Conservation (phyloP, 1,284 basidiomycete species). For the Bondarzewia mesenterica region DNA sequence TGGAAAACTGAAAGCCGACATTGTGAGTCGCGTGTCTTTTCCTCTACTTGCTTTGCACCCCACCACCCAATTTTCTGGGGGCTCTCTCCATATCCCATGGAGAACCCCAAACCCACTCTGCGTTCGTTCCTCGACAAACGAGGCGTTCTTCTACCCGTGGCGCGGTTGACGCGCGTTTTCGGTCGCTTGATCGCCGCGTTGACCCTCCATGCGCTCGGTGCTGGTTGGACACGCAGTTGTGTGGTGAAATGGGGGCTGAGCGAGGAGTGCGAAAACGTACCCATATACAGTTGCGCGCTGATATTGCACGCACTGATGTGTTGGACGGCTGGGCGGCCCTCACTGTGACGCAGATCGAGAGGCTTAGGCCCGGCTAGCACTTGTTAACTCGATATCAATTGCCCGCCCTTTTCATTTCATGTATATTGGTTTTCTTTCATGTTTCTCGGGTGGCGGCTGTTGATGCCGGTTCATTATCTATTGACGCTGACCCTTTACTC, state of each 20-base stretch:
- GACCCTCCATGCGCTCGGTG: constrained; percentile 56
- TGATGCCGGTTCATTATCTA: constrained; percentile 27
- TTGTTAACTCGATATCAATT: constrained; percentile 45
- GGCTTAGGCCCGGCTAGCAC: constrained; percentile 47
- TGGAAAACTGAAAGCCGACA: constrained; percentile 94
- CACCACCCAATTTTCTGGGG: constrained; percentile 90
- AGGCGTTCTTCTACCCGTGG: constrained; percentile 71
- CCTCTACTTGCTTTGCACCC: constrained; percentile 85
- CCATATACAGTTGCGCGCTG: constrained; percentile 26
- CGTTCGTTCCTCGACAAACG: constrained; percentile 65
- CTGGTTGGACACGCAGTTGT: constrained; percentile 75
- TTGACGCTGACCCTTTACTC: constrained; percentile 54
- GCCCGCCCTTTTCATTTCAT: constrained; percentile 44
- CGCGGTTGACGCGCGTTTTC: constrained; percentile 70
- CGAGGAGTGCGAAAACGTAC: constrained; percentile 73
- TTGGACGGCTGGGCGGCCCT: constrained; percentile 27
- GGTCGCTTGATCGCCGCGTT: constrained; percentile 85
- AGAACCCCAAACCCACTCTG: constrained; percentile 85
- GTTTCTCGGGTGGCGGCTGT: constrained; percentile 18
- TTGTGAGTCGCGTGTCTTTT: constrained; percentile 75
- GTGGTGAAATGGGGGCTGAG: constrained; percentile 93
- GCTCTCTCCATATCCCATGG: constrained; percentile 79
- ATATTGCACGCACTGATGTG: constrained; percentile 22
- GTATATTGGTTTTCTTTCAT: constrained; percentile 28
- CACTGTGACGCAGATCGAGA: constrained; percentile 58